Evolutionary conservation across 2,329 filamentous ascomycete genomes (phyloP).

Genomic region (Diaporthe humulicola): DNA sequence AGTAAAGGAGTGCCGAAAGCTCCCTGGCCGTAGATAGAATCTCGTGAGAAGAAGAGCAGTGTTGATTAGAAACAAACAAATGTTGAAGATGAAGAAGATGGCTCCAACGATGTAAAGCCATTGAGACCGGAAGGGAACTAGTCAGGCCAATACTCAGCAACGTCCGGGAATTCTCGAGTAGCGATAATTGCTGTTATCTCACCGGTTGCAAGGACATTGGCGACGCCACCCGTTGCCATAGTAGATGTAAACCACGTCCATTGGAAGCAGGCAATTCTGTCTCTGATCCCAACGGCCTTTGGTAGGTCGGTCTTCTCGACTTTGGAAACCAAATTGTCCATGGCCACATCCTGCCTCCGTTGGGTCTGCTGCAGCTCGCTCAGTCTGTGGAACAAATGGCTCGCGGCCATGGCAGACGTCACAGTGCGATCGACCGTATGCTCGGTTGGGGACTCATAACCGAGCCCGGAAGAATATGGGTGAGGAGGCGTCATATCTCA

Average conservation of each 20-base stretch:
- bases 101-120: constrained; percentile 72
- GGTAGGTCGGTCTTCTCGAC: constrained; percentile 44
- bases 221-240: constrained; percentile 69
- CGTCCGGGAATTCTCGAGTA: background rate
- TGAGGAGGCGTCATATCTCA: constrained; percentile 52
- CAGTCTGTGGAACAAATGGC: constrained; percentile 33
- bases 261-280: constrained; percentile 65
- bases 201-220: constrained; percentile 69
- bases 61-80: constrained; percentile 73
- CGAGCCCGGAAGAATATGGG: constrained; percentile 47
- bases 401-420: constrained; percentile 35
- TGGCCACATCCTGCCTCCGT: constrained; percentile 14
- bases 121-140: constrained; percentile 64
- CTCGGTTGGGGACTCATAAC: constrained; percentile 56
- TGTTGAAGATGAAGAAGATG: constrained; percentile 73
- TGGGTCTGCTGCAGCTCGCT: constrained; percentile 31
- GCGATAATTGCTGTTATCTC: constrained; percentile 43
- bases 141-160: constrained; percentile 11
- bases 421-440: constrained; percentile 51
- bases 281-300: constrained; percentile 56
- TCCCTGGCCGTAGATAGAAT: constrained; percentile 78
- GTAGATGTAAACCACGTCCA: constrained; percentile 88
- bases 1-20: constrained; percentile 77
- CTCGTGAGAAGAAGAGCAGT: constrained; percentile 74
- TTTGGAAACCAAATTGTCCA: constrained; percentile 53